A percentile compares a stretch with the other conserved stretches of the same genome.
phyloP scores from a whole-genome alignment of 2,329 filamentous ascomycete genomes.

The Colletotrichum liriopes region DNA sequence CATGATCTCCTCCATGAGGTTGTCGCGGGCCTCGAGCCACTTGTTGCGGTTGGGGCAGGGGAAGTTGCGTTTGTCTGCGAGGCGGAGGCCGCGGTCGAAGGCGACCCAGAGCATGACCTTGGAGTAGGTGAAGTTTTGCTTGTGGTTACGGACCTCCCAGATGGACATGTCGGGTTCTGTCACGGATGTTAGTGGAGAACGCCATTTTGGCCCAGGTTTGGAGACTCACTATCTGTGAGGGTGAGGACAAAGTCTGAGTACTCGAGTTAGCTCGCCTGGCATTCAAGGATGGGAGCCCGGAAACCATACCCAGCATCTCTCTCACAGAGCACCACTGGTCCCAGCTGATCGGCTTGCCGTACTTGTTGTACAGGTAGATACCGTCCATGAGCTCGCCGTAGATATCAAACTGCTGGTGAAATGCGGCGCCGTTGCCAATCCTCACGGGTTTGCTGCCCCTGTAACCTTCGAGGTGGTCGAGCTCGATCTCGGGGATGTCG shows the following conservation, averaged over 20 bases:
- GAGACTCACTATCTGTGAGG: conserved; percentile 69
- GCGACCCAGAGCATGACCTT: conserved; percentile 89
- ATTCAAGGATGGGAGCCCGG: background rate
- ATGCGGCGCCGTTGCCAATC: conserved; percentile 84
- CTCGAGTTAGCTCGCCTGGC: background rate
- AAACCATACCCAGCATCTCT: conserved; percentile 69
- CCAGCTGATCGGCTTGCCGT: conserved; percentile 83
- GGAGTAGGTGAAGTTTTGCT: conserved; percentile 86
- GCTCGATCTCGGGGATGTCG: conserved; percentile 79
- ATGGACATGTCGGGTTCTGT: conserved; percentile 83
- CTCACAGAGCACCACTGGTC: conserved; percentile 82
- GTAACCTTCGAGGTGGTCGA: conserved; percentile 81
- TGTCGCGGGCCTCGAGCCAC: conserved; percentile 78
- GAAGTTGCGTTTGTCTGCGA: conserved; percentile 82
- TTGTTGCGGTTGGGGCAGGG: conserved; percentile 79
- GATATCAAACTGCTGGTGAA: conserved; percentile 84
- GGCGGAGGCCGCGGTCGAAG: conserved; percentile 81
- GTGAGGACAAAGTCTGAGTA: conserved; percentile 76
- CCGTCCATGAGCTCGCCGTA: conserved; percentile 85
- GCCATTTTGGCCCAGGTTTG: too few species aligned
- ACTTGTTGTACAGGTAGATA: conserved; percentile 85
- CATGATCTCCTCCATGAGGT: conserved; percentile 83
- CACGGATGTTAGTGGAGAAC: conserved; percentile 36
- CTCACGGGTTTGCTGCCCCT: conserved; percentile 79
- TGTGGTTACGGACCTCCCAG: conserved; percentile 84